A percentile compares a stretch with the other conserved stretches of the same genome.
phyloP scores from a whole-genome alignment of 2,329 filamentous ascomycete genomes.

The Calonectria hongkongensis region DNA sequence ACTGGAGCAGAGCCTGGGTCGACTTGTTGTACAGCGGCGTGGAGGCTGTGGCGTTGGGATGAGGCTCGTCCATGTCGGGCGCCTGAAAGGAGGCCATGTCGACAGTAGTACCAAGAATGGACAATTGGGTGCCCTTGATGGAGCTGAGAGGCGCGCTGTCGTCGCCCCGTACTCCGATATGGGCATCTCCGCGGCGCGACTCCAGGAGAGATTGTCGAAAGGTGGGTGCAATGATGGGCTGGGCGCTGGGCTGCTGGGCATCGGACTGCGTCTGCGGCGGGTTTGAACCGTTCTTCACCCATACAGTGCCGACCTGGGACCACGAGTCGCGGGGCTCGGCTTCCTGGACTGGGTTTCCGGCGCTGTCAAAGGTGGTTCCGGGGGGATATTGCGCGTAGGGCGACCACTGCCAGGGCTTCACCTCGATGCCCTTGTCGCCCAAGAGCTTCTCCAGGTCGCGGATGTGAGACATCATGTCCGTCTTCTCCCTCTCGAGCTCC shows the following conservation, averaged over 20 bases:
- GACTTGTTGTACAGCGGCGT: constrained; percentile 81
- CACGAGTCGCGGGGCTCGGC: constrained; percentile 55
- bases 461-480: constrained; percentile 79
- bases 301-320: constrained; percentile 58
- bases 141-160: constrained; percentile 81
- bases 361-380: constrained; percentile 52
- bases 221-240: constrained; percentile 43
- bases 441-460: constrained; percentile 81
- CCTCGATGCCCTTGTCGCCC: constrained; percentile 75
- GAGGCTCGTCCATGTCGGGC: constrained; percentile 77
- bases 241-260: background rate
- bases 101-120: constrained; percentile 86
- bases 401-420: constrained; percentile 69
- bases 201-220: constrained; percentile 61
- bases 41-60: constrained; percentile 60
- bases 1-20: constrained; percentile 80
- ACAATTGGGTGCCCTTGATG: constrained; percentile 84
- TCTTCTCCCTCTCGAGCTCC: constrained; percentile 83
- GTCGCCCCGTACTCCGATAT: constrained; percentile 79
- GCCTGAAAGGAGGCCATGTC: constrained; percentile 84
- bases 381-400: constrained; percentile 56
- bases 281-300: constrained; percentile 58
- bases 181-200: constrained; percentile 74
- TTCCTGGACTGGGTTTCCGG: constrained; percentile 50
- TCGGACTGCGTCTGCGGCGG: constrained; percentile 40